Evolutionary conservation across 2,329 filamentous ascomycete genomes (phyloP), one percentile per base, ranked within the genome.

Genomic region (Paecilomyces variotii): DNA sequence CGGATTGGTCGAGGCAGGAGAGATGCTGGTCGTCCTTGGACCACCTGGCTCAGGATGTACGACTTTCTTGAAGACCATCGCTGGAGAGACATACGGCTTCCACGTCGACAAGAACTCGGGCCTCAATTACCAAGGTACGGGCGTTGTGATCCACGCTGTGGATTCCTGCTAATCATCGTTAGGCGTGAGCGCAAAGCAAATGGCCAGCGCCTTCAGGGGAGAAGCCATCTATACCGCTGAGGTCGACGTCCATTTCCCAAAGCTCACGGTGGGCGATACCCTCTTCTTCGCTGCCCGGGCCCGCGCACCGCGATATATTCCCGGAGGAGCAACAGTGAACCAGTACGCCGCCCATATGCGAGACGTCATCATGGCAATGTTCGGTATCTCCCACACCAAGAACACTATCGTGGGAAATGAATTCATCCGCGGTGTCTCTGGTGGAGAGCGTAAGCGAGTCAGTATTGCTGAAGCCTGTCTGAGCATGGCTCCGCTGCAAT

Each of bases 151-250:
- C 63, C 90, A 69, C 85, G 88, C 74, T 84, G 83, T 10, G 79
- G 80, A 19, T 91, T 93, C 76, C 86, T 19, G 19, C 19, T 19
- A 19, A 19, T 19, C 19, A 19, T 19, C 19, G 19, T 19, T 19
- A 19, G 19, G 19, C 19, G 19, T 19, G 19, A 19, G 19, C 19
- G 19, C 19, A 19, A 19, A 19, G 19, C 19, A 19, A 19, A 19
- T 19, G 19, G 19, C 19, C 19, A 19, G 19, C 19, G 19, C 19
- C 19, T 19, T 19, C 19, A 19, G 89, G 28, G 90, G 90, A 63
- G 90, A 95, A 74, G 89, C 89, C 61, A 92, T 94, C 71, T 94
- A 94, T 75, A 92, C 89, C 0, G 89, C 89, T 60, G 90, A 94
- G 72, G 87, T 90, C 35, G 91, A 95, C 70, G 87, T 90, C 4